phyloP scores from a whole-genome alignment of 495 filamentous ascomycete genomes.

The Daldinia concentrica region DNA sequence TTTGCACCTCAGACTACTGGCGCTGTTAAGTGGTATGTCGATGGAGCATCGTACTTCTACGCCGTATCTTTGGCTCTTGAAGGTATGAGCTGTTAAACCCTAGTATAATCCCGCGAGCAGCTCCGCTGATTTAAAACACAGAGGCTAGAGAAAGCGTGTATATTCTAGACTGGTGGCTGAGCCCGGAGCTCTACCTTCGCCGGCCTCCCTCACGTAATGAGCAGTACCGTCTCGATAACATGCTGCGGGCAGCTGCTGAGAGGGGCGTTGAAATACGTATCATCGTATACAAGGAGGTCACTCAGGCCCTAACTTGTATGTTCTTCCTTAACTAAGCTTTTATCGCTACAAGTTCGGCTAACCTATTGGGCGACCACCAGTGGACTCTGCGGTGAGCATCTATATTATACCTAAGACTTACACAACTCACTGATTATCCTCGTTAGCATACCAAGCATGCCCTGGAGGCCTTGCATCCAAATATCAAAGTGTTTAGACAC shows the following conservation, averaged over 20 bases:
- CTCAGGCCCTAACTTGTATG: constrained; percentile 82
- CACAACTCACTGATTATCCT: constrained; percentile 15
- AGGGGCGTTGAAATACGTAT: constrained; percentile 88
- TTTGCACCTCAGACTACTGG: constrained; percentile 90
- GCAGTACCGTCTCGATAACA: constrained; percentile 85
- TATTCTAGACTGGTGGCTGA: constrained; percentile 96
- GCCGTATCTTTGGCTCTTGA: constrained; percentile 87
- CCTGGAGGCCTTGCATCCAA: constrained; percentile 80
- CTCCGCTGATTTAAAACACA: constrained; percentile 40
- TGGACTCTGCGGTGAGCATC: constrained; percentile 66
- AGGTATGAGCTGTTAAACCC: constrained; percentile 42
- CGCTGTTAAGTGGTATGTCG: constrained; percentile 94
- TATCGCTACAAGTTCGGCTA: background rate
- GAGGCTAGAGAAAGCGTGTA: constrained; percentile 84
- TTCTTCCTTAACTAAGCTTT: constrained; percentile 9
- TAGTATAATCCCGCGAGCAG: background rate
- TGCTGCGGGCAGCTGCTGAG: constrained; percentile 87
- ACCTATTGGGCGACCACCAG: constrained; percentile 52
- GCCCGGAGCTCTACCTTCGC: constrained; percentile 88
- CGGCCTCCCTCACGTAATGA: constrained; percentile 84
- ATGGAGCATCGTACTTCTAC: constrained; percentile 91
- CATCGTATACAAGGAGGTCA: constrained; percentile 96
- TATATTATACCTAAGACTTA: background rate
- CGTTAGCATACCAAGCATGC: constrained; percentile 80
- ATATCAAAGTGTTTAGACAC: constrained; percentile 91